Evolutionary conservation across 1,284 basidiomycete genomes (phyloP).

Genomic region (Ustanciosporium gigantosporum): DNA sequence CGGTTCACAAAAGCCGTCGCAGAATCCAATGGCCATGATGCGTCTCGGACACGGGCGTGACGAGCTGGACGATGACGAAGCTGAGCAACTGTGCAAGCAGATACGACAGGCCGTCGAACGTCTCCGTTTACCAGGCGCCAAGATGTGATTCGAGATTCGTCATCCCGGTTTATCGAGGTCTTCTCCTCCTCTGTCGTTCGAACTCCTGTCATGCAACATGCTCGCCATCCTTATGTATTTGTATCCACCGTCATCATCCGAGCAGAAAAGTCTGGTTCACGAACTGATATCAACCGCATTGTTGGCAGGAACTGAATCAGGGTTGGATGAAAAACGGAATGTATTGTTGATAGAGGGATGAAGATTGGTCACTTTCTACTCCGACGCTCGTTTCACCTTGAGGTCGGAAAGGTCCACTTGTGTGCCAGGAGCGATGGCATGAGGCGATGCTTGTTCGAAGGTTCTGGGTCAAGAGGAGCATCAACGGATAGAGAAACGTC

Average conservation of each 20-base stretch:
- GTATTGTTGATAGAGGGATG: neutral
- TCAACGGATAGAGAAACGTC: neutral
- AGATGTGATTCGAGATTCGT: no score
- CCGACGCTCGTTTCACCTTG: constrained; percentile 47
- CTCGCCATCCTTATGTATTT: neutral
- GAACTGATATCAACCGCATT: no score
- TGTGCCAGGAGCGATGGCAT: constrained; percentile 37
- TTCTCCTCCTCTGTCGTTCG: no score
- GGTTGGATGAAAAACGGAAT: neutral
- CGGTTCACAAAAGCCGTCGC: neutral
- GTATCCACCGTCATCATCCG: neutral
- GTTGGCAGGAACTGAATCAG: no score
- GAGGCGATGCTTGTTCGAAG: constrained; percentile 55
- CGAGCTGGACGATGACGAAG: constrained; percentile 48
- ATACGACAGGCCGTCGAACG: constrained; percentile 10
- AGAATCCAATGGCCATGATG: constrained; percentile 16
- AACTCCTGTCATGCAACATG: no score
- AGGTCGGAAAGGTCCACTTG: constrained; percentile 53
- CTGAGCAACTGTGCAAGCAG: constrained; percentile 15
- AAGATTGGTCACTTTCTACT: constrained; percentile 5
- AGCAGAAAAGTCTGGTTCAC: no score
- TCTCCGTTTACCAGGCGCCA: neutral
- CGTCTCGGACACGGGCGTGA: constrained; percentile 44
- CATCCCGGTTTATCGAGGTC: no score
- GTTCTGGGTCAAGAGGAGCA: constrained; percentile 20